Percentiles rank a stretch among this genome's conserved stretches.
Evolutionary conservation across 768 basidiomycete species (phyloP).

Genomic region (Dacryopinax primogenitus): DNA sequence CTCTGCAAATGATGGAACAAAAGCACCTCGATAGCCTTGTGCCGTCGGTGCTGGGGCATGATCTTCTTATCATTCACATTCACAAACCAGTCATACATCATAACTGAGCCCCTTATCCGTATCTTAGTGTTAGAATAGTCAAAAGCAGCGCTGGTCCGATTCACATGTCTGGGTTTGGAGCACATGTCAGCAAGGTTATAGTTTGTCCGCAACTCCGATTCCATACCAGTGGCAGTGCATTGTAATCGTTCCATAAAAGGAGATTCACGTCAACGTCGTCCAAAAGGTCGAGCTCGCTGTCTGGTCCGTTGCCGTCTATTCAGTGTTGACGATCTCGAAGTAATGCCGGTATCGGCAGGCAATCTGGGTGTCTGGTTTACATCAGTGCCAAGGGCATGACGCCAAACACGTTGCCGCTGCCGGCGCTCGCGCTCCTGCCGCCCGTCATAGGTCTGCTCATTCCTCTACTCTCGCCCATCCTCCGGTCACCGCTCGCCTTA

Average conservation of each 20-base stretch:
- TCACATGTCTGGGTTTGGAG: background rate
- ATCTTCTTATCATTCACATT: too few relatives aligned
- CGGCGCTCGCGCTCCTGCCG: slow-evolving; percentile 3
- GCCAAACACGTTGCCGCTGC: background rate
- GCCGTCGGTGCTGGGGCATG: too few relatives aligned
- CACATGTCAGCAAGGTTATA: background rate
- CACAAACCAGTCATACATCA: too few relatives aligned
- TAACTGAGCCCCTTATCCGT: too few relatives aligned
- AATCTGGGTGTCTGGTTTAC: background rate
- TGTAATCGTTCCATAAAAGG: background rate
- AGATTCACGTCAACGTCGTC: background rate
- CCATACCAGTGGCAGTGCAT: background rate
- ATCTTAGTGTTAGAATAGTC: too few relatives aligned
- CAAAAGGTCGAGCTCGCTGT: background rate
- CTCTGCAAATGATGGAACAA: too few relatives aligned
- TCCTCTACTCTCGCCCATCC: slow-evolving; percentile 20
- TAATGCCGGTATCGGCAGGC: background rate
- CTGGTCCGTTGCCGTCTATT: background rate
- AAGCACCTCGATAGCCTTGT: too few relatives aligned
- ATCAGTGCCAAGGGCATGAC: background rate
- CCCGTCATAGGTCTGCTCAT: slow-evolving; percentile 15
- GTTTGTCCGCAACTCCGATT: slow-evolving; percentile 5
- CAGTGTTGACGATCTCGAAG: background rate
- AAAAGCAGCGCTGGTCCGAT: too few relatives aligned
- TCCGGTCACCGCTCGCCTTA: slow-evolving; percentile 21